phyloP scores from a whole-genome alignment of 331 rosid genomes.

The Quercus phellos region DNA sequence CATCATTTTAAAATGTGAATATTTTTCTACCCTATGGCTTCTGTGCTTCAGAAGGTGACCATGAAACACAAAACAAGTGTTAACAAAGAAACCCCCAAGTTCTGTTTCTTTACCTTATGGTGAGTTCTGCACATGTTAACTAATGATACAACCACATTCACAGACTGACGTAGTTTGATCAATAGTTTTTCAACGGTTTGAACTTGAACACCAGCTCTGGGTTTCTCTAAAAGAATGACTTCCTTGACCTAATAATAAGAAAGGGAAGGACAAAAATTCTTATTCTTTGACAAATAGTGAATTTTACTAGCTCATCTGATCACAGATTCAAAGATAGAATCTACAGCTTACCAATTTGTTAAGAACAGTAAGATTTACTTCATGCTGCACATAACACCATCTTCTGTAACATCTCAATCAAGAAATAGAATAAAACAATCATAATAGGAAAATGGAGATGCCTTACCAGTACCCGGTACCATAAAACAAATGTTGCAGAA shows the following conservation, averaged over 20 bases:
- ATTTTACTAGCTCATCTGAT: neutral
- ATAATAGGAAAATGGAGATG: neutral
- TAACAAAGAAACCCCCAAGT: neutral
- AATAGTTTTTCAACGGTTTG: constrained; percentile 20
- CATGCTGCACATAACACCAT: constrained; percentile 35
- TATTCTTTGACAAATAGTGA: neutral
- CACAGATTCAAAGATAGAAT: neutral
- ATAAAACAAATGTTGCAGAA: constrained; percentile 35
- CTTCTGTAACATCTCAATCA: constrained; percentile 13
- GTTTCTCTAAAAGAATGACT: constrained; percentile 17
- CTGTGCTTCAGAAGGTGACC: neutral
- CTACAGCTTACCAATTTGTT: constrained; percentile 31
- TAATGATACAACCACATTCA: constrained; percentile 38
- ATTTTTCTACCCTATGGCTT: neutral
- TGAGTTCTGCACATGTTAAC: constrained; percentile 32
- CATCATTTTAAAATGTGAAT: constrained; percentile 8
- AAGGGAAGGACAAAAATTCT: constrained; percentile 1
- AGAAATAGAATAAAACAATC: constrained; percentile 8
- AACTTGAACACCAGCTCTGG: constrained; percentile 13
- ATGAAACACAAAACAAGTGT: neutral
- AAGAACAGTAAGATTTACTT: constrained; percentile 29
- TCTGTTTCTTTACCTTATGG: constrained; percentile 25
- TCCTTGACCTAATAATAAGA: constrained; percentile 21
- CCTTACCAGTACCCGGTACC: constrained; percentile 38
- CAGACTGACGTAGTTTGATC: constrained; percentile 26